A percentile compares a stretch with the other conserved stretches of the same genome.
These are phyloP conservation scores for Fraxinus americana DNA, from an alignment of 257 asterid species.

Conservation along the genomic window DNA sequence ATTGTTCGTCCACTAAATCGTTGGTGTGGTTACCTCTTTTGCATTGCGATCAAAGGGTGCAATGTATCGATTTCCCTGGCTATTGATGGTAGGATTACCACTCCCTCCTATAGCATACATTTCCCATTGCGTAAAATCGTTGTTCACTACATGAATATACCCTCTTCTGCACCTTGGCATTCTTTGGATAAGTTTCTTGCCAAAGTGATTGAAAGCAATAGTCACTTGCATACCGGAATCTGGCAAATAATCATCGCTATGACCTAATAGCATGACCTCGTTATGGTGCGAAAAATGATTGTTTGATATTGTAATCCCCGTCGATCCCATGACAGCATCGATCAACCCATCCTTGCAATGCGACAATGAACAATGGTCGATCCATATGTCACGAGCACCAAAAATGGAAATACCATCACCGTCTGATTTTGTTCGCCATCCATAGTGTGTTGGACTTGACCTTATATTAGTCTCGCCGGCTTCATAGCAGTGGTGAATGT, in stretches of 20 bases:
- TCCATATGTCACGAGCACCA: constrained; percentile 66
- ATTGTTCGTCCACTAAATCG: background rate
- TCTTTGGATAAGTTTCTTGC: constrained; percentile 60
- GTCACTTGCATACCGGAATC: constrained; percentile 89
- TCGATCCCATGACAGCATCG: constrained; percentile 74
- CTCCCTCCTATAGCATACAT: constrained; percentile 92
- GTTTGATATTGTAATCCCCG: constrained; percentile 67
- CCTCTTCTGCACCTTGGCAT: constrained; percentile 87
- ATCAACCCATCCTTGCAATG: constrained; percentile 73
- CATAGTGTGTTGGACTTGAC: constrained; percentile 74
- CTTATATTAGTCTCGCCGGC: constrained; percentile 62
- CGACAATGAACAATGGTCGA: constrained; percentile 70
- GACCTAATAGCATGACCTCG: constrained; percentile 75
- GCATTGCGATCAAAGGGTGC: constrained; percentile 68
- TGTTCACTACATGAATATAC: constrained; percentile 74
- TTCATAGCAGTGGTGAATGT: constrained; percentile 61
- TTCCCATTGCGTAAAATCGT: constrained; percentile 79
- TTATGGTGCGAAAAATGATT: constrained; percentile 69
- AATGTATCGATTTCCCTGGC: constrained; percentile 76
- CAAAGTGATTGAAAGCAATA: constrained; percentile 71
- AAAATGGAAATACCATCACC: constrained; percentile 78
- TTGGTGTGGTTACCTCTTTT: constrained; percentile 50
- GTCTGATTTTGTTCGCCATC: constrained; percentile 58
- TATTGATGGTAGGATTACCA: constrained; percentile 72
- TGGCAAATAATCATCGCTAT: constrained; percentile 63